These are phyloP conservation scores for Psilocybe mexicana DNA, from an alignment of 1,284 basidiomycete genomes.

Conservation along the genomic window DNA sequence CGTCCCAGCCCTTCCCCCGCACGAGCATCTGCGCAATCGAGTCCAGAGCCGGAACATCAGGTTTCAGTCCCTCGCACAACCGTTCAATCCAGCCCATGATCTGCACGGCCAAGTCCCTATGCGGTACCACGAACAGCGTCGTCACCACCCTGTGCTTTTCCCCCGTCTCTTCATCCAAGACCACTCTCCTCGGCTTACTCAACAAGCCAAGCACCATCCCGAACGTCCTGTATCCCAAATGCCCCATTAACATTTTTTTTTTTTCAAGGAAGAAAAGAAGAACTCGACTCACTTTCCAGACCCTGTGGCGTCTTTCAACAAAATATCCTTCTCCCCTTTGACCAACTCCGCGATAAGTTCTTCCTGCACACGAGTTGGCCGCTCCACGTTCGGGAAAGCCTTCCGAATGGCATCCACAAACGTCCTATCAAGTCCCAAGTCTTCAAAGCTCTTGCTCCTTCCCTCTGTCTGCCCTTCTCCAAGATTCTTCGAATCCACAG, in stretches of 20 bases:
- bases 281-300: conserved; percentile 64
- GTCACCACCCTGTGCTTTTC: conserved; percentile 32
- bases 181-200: conserved; percentile 47
- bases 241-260: neutral
- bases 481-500: neutral
- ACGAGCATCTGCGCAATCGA: conserved; percentile 62
- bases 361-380: conserved; percentile 60
- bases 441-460: conserved; percentile 39
- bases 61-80: conserved; percentile 38
- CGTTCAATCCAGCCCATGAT: conserved; percentile 65
- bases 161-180: conserved; percentile 21
- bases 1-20: conserved; percentile 44
- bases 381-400: conserved; percentile 63
- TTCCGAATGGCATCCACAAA: conserved; percentile 48
- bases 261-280: conserved; percentile 3
- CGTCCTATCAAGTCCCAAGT: conserved; percentile 49
- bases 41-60: conserved; percentile 29
- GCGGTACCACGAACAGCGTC: conserved; percentile 70
- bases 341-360: conserved; percentile 64
- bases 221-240: conserved; percentile 54
- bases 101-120: conserved; percentile 73
- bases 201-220: conserved; percentile 65
- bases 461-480: neutral
- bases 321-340: conserved; percentile 52
- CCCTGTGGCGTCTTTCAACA: conserved; percentile 70